phyloP scores from a whole-genome alignment of 177 flowering plant species.

The Tripterygium wilfordii region DNA sequence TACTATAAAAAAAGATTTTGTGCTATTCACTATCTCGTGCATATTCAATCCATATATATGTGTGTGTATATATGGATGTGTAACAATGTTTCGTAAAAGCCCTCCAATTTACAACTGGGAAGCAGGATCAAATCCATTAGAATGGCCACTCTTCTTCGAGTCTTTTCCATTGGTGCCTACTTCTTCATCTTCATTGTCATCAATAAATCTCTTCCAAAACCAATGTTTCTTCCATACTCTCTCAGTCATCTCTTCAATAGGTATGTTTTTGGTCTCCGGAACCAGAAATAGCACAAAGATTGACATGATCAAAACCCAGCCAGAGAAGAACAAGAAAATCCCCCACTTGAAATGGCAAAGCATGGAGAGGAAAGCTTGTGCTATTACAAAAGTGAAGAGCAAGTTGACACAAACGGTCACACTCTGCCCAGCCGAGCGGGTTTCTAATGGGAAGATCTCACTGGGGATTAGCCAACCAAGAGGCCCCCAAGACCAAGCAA shows the following conservation, averaged over 20 bases:
- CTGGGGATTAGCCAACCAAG: constrained; percentile 84
- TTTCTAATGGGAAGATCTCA: constrained; percentile 78
- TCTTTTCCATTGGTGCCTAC: constrained; percentile 6
- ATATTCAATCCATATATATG: too few species aligned
- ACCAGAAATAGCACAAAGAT: constrained; percentile 63
- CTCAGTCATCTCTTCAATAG: constrained; percentile 91
- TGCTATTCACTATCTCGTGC: too few species aligned
- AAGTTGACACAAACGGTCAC: constrained; percentile 76
- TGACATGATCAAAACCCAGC: constrained; percentile 85
- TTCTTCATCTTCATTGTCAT: constrained; percentile 23
- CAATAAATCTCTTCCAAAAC: constrained; percentile 86
- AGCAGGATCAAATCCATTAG: constrained; percentile 32
- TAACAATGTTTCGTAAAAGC: background rate
- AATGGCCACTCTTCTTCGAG: constrained; percentile 6
- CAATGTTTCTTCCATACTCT: constrained; percentile 86
- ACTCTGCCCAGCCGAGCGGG: constrained; percentile 83
- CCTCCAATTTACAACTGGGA: constrained; percentile 25
- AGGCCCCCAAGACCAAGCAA: constrained; percentile 96
- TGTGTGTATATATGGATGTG: too few species aligned
- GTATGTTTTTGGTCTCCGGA: constrained; percentile 84
- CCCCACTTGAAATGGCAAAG: constrained; percentile 79
- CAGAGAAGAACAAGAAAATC: constrained; percentile 83
- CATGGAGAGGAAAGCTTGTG: constrained; percentile 88
- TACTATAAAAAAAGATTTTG: too few species aligned
- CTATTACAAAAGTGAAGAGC: constrained; percentile 78